Conservation (phyloP, 768 basidiomycete genomes). For the Lepiota subincarnata region DNA sequence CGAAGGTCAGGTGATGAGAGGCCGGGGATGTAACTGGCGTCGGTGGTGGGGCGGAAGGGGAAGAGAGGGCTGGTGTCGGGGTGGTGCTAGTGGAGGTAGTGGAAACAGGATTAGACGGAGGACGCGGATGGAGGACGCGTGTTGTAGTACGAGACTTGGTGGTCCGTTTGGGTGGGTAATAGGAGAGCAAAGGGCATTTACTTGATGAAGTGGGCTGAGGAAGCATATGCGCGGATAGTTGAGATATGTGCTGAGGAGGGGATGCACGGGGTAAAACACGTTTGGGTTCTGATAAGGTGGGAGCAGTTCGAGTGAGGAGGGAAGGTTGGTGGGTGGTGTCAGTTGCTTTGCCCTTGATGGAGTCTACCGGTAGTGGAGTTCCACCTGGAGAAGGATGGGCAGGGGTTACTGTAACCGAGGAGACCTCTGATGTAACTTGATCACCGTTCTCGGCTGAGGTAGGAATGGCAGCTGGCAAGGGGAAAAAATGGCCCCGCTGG, state of each 20-base stretch:
- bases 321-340: conserved; percentile 38
- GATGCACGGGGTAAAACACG: conserved; percentile 27
- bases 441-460: neutral
- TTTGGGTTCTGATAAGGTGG: conserved; percentile 26
- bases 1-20: conserved; percentile 13
- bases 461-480: conserved; percentile 3
- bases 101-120: conserved; percentile 13
- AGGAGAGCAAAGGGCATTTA: conserved; percentile 15
- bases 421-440: conserved; percentile 29
- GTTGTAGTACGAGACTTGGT: conserved; percentile 17
- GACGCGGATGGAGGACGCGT: conserved; percentile 16
- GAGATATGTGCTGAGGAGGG: conserved; percentile 36
- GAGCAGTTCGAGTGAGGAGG: conserved; percentile 64
- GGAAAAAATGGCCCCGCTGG: conserved; percentile 15
- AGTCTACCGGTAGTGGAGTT: conserved; percentile 21
- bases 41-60: conserved; percentile 32
- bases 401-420: conserved; percentile 37
- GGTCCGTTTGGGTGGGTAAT: conserved; percentile 6
- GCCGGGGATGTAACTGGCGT: conserved; percentile 30
- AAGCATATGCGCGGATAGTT: conserved; percentile 39
- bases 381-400: conserved; percentile 37
- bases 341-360: conserved; percentile 16
- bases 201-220: conserved; percentile 25
- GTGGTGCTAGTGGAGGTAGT: conserved; percentile 8
- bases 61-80: conserved; percentile 22